Base-by-base conservation (phyloP, 352 stramenopile genomes). In the Lagenidium giganteum region DNA sequence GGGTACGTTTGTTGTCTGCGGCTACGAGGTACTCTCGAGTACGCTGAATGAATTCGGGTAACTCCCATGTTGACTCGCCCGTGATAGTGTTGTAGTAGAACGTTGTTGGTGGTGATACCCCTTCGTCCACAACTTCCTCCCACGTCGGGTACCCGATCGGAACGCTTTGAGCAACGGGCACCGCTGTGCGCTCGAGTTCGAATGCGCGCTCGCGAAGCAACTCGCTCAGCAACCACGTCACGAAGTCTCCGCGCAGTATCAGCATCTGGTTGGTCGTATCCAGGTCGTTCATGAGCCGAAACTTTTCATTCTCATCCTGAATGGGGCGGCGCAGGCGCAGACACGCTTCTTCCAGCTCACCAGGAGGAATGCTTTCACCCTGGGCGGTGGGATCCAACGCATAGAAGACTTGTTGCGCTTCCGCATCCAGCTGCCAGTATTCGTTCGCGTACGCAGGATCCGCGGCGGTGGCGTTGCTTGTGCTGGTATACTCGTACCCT, bases 201-300 rank as follows among this genome's bases (percentile, higher is more conserved):
- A 64, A 39, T 30, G 62, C 50, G 4, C 34, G 49, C 25, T 78
- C 57, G 1, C 49, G 16, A 11, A 61, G 48, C 36, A 74, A 37
- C 22, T 78, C 67, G 5, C 54, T 30, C 8, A 83, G 47, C 29
- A 82, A 39, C 76, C 76, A 87, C 14, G 39, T n/a, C 18, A 68
- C 64, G 42, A 86, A 79, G 42, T 72, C 68, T 21, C 66, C 52
- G 9, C 75, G 61, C 26, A 65, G 36, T 24, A 89, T 65, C 3
- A 63, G 29, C 73, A 89, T 85, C 13, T 61, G 44, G 46, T 81
- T 83, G 8, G 62, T 64, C 33, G 66, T 75, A 43, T 89, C 73
- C 24, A 89, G 58, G 36, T 71, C 63, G 17, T 37, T 50, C 67
- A 86, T 68, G 17, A 83, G 54, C 2, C 53, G 62, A 25, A 53